Conservation (phyloP, 805 yeast species). For the Millerozyma acaciae region DNA sequence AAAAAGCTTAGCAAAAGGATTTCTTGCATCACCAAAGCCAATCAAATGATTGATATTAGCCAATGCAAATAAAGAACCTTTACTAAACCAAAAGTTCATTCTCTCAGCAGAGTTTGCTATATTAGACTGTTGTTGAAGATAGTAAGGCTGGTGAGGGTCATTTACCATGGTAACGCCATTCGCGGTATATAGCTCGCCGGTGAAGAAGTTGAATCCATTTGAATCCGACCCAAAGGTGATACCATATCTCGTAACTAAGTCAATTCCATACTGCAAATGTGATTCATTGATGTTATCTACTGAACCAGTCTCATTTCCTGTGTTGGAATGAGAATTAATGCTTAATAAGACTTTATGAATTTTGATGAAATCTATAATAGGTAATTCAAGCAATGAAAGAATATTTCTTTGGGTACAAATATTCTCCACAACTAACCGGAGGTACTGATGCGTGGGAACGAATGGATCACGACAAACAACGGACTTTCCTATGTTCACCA, state of each 20-base stretch:
- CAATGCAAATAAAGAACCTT: slow-evolving; percentile 71
- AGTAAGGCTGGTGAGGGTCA: slow-evolving; percentile 32
- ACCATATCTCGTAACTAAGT: slow-evolving; percentile 61
- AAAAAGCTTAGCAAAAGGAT: slow-evolving; percentile 74
- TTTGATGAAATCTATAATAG: slow-evolving; percentile 58
- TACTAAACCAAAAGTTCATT: slow-evolving; percentile 70
- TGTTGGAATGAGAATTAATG: slow-evolving; percentile 33
- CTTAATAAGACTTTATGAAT: slow-evolving; percentile 65
- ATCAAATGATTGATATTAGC: slow-evolving; percentile 71
- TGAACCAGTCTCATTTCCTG: slow-evolving; percentile 8
- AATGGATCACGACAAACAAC: slow-evolving; percentile 80
- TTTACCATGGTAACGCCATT: slow-evolving; percentile 24
- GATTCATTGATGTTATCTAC: slow-evolving; percentile 35
- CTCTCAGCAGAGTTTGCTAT: slow-evolving; percentile 40
- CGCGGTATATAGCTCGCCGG: slow-evolving; percentile 36
- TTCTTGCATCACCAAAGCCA: slow-evolving; percentile 73
- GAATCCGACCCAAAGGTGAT: slow-evolving; percentile 66
- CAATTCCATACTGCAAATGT: slow-evolving; percentile 51
- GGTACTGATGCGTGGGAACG: slow-evolving; percentile 76
- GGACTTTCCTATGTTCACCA: slow-evolving; percentile 74
- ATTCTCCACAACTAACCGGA: slow-evolving; percentile 74
- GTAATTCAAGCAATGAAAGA: slow-evolving; percentile 55
- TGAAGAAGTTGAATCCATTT: slow-evolving; percentile 60
- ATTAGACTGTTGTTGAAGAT: slow-evolving; percentile 17
- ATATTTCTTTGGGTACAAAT: slow-evolving; percentile 63